Base-by-base conservation (phyloP, 176 grass and related monocot genomes). In the Olyra latifolia region DNA sequence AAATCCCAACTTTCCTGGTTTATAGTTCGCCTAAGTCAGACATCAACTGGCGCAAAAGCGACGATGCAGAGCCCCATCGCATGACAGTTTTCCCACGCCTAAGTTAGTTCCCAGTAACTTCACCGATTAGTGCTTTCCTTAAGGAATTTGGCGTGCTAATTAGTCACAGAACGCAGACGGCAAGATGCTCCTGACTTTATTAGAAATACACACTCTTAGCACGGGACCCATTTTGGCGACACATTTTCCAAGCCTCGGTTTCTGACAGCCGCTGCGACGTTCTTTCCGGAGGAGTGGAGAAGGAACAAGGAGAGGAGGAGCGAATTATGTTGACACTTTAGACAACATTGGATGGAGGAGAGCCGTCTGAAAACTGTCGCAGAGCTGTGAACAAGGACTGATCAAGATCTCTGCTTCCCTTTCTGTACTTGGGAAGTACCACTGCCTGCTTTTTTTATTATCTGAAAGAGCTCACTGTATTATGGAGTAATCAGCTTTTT, bases 51-150 rank as follows among this genome's bases (percentile, higher is more conserved):
- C n/a, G n/a, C n/a, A n/a, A n/a, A n/a, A n/a, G n/a, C n/a, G n/a
- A n/a, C n/a, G n/a, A n/a, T n/a, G n/a, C n/a, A n/a, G n/a, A n/a
- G n/a, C n/a, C n/a, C n/a, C n/a, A n/a, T n/a, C 40, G 57, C 20
- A 2, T 4, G 25, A n/a, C 25, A 61, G 35, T 64, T 74, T 43
- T 20, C 44, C 27, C 0, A 27, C 2, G 7, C 45, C 29, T n/a
- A 30, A 30, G 10, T 16, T 13, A 77, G 53, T 80, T 88, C 75
- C 81, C 14, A 38, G 76, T 84, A 80, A 62, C 81, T 88, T 88
- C 65, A n/a, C 60, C 65, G 29, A 23, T 11, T 16, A 49, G 32
- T 38, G 7, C 13, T 47, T 84, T 39, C 61, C 62, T 74, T 69
- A 15, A 54, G 76, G 81, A 76, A 85, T 89, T 67, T 84, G 62